Evolutionary conservation across 306 rosid species (phyloP).

Genomic region (Cyclanthera cordifolia): DNA sequence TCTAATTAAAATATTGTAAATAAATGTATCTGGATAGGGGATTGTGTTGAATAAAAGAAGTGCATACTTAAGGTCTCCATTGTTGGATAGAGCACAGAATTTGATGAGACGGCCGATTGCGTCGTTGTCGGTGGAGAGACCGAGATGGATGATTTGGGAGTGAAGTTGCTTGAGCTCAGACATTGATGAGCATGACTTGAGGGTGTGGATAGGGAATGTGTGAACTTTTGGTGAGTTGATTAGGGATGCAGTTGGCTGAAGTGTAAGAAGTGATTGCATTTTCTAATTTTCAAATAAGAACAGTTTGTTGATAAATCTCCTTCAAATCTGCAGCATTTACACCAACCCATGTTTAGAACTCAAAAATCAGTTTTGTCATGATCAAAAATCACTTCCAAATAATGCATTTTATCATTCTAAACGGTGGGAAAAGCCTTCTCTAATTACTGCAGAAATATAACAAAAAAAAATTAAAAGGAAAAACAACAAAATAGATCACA

Average conservation of each 20-base stretch:
- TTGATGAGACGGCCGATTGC: constrained; percentile 42
- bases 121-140: constrained; percentile 39
- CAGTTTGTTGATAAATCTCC: neutral
- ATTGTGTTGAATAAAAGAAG: constrained; percentile 30
- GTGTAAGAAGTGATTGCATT: constrained; percentile 12
- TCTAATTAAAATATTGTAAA: constrained; percentile 44
- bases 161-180: constrained; percentile 44
- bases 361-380: too few species aligned
- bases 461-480: too few species aligned
- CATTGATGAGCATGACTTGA: constrained; percentile 35
- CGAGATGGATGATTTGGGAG: constrained; percentile 35
- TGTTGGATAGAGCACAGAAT: constrained; percentile 34
- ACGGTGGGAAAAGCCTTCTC: too few species aligned
- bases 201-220: constrained; percentile 12
- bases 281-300: neutral
- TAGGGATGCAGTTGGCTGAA: constrained; percentile 16
- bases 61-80: constrained; percentile 38
- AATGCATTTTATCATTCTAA: too few species aligned
- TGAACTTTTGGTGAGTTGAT: neutral
- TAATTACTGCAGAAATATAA: too few species aligned
- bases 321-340: neutral
- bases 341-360: too few species aligned
- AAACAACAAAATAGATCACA: too few species aligned
- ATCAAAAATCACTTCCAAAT: too few species aligned
- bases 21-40: constrained; percentile 43